phyloP scores from a whole-genome alignment of 78 protist species.

The Emiliania huxleyi region DNA sequence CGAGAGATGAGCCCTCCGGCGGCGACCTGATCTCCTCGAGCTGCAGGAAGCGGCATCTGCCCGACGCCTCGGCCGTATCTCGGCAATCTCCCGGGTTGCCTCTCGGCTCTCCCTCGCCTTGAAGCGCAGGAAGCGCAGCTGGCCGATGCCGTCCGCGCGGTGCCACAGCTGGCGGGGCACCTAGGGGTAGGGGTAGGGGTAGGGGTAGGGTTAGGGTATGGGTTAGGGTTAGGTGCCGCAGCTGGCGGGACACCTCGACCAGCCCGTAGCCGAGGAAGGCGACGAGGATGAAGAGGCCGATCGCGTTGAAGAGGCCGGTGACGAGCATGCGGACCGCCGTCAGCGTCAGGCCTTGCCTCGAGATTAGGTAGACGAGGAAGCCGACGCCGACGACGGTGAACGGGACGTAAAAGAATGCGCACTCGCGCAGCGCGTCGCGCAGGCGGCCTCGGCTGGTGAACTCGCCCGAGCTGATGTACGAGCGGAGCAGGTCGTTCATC shows the following conservation, averaged over 20 bases:
- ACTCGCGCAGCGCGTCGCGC: no score
- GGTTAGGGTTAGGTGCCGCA: no score
- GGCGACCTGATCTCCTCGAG: no score
- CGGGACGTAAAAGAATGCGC: not conserved
- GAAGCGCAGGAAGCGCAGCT: not conserved
- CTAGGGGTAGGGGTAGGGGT: no score
- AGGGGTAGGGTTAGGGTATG: no score
- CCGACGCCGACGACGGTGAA: not conserved
- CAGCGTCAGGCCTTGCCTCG: not conserved
- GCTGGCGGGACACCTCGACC: not conserved
- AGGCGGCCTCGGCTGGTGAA: not conserved
- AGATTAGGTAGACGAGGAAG: not conserved
- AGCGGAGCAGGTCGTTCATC: not conserved
- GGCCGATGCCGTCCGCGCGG: not conserved
- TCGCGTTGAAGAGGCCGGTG: not conserved
- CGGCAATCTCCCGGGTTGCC: no score
- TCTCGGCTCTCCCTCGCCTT: no score
- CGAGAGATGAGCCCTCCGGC: no score
- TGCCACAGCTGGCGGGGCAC: conserved; percentile 1
- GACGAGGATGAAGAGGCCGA: not conserved
- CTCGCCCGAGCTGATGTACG: not conserved
- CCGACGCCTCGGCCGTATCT: no score
- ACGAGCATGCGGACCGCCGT: not conserved
- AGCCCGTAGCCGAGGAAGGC: conserved; percentile 10
- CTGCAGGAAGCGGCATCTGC: no score